Base-by-base conservation (phyloP, 164 flowering plant genomes). In the Magnolia officinalis region DNA sequence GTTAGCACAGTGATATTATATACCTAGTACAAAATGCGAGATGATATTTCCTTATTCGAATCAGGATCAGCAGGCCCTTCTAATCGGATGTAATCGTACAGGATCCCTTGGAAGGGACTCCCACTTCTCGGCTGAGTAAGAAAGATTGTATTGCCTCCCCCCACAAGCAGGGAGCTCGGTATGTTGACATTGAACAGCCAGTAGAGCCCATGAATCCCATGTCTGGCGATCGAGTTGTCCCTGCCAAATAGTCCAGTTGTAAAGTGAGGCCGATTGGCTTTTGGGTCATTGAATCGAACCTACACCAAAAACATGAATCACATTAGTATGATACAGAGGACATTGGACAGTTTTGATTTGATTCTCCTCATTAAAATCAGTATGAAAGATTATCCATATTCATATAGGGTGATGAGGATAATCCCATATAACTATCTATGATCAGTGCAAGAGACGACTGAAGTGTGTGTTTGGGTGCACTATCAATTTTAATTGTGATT, bases 201-300 rank as follows among this genome's bases (percentile, higher is more conserved):
- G 75, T 89, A 88, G 14, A 92, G 76, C 2, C 97, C 97, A 78
- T 92, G 97, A 50, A 89, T 90, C n/a, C 97, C 94, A 81, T 90
- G 97, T 49, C 97, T 84, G 2, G 91, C 89, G 6, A 91, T 88
- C 0, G 94, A 21, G 72, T 92, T 92, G 82, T 92, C 95, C 50
- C 80, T 82, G 19, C 97, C 97, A 21, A 92, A 85, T 20, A 77
- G 24, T 20, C 90, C 93, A 8, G 82, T 86, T 16, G 89, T 45
- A 67, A 88, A 92, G 31, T 67, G 76, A 4, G 85, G 79, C 1
- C 88, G 87, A 10, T 85, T 84, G 2, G 55, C 75, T 13, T 67
- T 52, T 10, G 61, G 6, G 23, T 77, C 72, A 14, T 77, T 77
- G 52, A 77, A 51, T 50, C 72, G 80, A 55, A 77, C 76, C 80